Percentiles rank a stretch among this genome's conserved stretches.
phyloP scores from a whole-genome alignment of 371 early-diverging fungal genomes.

The Dipsacomyces acuminosporus region DNA sequence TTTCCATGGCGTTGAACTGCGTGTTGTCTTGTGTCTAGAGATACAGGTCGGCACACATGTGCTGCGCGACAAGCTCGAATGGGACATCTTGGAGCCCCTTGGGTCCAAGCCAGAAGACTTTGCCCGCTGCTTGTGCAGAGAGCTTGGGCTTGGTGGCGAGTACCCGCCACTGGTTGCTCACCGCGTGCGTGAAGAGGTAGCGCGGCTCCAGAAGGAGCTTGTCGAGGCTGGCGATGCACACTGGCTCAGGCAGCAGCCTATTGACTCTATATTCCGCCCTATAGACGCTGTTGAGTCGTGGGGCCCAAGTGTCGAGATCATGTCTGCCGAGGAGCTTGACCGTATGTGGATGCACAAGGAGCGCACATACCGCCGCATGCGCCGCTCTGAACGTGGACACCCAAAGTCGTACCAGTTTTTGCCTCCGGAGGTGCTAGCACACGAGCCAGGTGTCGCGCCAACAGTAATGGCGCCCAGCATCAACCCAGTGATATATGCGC shows the following conservation, averaged over 20 bases:
- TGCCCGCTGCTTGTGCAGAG: slow-evolving; percentile 69
- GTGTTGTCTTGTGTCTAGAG: slow-evolving; percentile 58
- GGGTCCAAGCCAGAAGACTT: slow-evolving; percentile 82
- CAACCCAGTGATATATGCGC: slow-evolving; percentile 30
- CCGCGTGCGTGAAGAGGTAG: slow-evolving; percentile 84
- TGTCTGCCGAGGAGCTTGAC: slow-evolving; percentile 78
- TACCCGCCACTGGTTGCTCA: slow-evolving; percentile 82
- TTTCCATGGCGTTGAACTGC: slow-evolving; percentile 30
- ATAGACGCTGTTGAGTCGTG: slow-evolving; percentile 68
- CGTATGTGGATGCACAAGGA: slow-evolving; percentile 73
- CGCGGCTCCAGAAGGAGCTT: slow-evolving; percentile 62
- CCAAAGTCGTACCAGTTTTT: slow-evolving; percentile 26
- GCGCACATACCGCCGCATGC: slow-evolving; percentile 65
- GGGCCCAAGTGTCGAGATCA: slow-evolving; percentile 73
- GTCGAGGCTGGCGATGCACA: slow-evolving; percentile 49
- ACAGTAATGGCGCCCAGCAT: slow-evolving; percentile 15
- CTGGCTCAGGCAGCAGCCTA: slow-evolving; percentile 40
- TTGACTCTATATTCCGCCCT: slow-evolving; percentile 53
- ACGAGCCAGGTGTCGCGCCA: slow-evolving; percentile 14
- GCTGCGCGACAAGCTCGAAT: slow-evolving; percentile 88
- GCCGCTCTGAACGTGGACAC: slow-evolving; percentile 39
- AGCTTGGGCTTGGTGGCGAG: slow-evolving; percentile 88
- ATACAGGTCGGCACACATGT: slow-evolving; percentile 77
- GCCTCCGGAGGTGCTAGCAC: slow-evolving; percentile 21
- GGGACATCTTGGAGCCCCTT: slow-evolving; percentile 66